phyloP scores from a whole-genome alignment of 2,329 filamentous ascomycete genomes.

The Anthostomella pinea region DNA sequence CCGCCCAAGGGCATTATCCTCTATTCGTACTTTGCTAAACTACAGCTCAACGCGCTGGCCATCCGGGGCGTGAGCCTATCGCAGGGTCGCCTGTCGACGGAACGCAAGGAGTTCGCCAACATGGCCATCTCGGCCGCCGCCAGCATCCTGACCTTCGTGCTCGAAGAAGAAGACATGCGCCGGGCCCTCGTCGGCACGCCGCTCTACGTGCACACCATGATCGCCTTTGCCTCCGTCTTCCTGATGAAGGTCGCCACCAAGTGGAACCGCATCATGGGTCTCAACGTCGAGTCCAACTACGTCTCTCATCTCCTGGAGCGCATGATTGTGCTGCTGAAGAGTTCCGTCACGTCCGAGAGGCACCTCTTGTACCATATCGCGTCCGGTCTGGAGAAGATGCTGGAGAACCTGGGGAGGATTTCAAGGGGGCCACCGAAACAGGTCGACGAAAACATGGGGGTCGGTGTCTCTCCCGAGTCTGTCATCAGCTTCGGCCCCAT shows the following conservation, averaged over 20 bases:
- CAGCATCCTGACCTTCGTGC: constrained; percentile 41
- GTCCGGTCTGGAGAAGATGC: constrained; percentile 35
- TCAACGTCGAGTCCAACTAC: constrained; percentile 33
- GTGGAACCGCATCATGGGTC: constrained; percentile 32
- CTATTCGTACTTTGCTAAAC: constrained; percentile 36
- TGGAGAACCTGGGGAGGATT: constrained; percentile 14
- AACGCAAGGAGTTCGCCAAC: constrained; percentile 18
- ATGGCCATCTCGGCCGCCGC: constrained; percentile 40
- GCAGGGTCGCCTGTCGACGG: constrained; percentile 21
- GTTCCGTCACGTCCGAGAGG: constrained; percentile 31
- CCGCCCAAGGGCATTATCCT: constrained; percentile 45
- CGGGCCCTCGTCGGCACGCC: constrained; percentile 33
- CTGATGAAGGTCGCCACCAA: constrained; percentile 35
- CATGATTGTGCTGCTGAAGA: constrained; percentile 32
- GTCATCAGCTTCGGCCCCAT: constrained; percentile 8
- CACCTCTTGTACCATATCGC: constrained; percentile 38
- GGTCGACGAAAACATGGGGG: neutral
- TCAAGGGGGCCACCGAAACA: neutral
- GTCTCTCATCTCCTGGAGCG: constrained; percentile 31
- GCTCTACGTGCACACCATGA: constrained; percentile 37
- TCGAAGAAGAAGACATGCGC: constrained; percentile 33
- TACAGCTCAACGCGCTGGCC: constrained; percentile 38
- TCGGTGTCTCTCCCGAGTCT: constrained; percentile 3
- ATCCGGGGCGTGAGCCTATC: constrained; percentile 33
- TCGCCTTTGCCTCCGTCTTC: constrained; percentile 35